phyloP scores from a whole-genome alignment of 177 flowering plant genomes.

The Vitis hybrid region DNA sequence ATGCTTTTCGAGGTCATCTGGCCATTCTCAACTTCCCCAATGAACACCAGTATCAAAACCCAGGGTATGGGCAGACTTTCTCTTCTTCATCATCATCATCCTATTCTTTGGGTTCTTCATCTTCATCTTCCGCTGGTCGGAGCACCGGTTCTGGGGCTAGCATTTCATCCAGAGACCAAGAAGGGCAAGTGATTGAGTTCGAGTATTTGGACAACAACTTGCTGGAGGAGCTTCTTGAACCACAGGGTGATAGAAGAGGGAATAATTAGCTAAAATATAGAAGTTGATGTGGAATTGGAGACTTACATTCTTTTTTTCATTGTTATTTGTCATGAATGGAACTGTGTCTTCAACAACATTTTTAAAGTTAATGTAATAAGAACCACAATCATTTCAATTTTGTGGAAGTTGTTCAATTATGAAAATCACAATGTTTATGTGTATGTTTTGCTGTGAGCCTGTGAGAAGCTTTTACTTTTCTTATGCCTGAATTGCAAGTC shows the following conservation, averaged over 20 bases:
- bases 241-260: background rate
- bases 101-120: background rate
- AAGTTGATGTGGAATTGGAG: background rate
- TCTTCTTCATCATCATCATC: background rate
- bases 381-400: no score
- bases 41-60: conserved; percentile 19
- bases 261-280: background rate
- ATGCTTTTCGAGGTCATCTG: conserved; percentile 28
- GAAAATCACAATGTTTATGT: no score
- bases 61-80: background rate
- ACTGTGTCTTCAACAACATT: no score
- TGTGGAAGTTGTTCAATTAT: no score
- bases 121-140: conserved; percentile 8
- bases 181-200: conserved; percentile 29
- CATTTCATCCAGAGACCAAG: background rate
- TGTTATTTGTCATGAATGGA: no score
- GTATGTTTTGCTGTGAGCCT: no score
- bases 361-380: no score
- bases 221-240: conserved; percentile 38
- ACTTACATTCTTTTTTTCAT: no score
- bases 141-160: background rate
- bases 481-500: no score
- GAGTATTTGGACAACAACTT: conserved; percentile 36
- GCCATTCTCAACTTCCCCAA: conserved; percentile 46
- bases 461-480: no score